A percentile compares a stretch with the other conserved stretches of the same genome.
These are phyloP conservation scores for Larix sibirica DNA, from an alignment of 83 land plant genomes.

Conservation along the genomic window DNA sequence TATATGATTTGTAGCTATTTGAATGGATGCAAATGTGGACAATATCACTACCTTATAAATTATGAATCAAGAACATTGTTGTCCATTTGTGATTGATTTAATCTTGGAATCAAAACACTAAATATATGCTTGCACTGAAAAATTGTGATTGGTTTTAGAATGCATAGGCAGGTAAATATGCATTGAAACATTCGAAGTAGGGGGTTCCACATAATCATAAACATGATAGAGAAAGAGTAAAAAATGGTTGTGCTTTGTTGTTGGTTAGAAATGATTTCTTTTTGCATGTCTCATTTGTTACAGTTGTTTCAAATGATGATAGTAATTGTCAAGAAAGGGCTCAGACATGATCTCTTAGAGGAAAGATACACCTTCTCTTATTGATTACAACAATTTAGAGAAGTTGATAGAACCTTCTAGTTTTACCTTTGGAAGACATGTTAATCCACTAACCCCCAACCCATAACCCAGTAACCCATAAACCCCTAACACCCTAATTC, in stretches of 20 bases:
- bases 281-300: slow-evolving; percentile 1
- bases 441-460: too few species aligned
- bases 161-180: neutral
- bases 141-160: neutral
- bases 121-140: neutral
- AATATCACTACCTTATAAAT: too few species aligned
- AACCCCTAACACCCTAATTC: too few species aligned
- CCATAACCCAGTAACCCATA: too few species aligned
- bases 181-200: neutral
- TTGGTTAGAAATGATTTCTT: neutral
- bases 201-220: neutral
- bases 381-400: neutral
- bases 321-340: neutral
- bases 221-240: neutral
- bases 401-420: neutral
- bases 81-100: neutral
- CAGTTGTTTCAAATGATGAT: neutral
- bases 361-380: neutral
- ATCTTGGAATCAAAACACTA: neutral
- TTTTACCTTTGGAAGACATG: too few species aligned
- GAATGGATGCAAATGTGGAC: neutral
- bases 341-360: neutral
- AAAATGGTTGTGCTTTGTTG: neutral
- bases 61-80: neutral
- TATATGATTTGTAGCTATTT: neutral